Conservation (phyloP, 352 stramenopile species). For the Globisporangium abappressorium region DNA sequence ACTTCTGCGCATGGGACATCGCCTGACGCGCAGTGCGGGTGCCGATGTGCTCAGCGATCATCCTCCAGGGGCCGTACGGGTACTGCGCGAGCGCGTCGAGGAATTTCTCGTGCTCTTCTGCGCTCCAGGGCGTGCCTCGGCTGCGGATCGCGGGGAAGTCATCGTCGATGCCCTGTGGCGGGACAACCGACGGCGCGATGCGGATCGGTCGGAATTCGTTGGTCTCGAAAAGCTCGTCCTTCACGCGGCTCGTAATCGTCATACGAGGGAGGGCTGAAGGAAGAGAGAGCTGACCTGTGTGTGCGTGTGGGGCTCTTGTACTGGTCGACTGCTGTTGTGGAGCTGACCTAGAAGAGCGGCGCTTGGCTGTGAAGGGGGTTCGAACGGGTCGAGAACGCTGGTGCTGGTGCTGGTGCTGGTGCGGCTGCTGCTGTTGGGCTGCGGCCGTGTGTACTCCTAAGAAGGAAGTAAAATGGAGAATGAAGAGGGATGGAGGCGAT, state of each 20-base stretch:
- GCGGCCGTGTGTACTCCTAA: not conserved
- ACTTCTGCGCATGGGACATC: constrained; percentile 17
- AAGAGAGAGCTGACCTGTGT: not conserved
- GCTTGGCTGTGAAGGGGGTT: not conserved
- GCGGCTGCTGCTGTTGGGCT: not conserved
- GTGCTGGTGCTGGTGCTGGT: not conserved
- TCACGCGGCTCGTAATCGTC: constrained; percentile 5
- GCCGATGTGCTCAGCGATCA: constrained; percentile 21
- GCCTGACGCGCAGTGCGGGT: constrained; percentile 71
- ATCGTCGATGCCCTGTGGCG: not conserved
- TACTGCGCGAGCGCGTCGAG: constrained; percentile 23
- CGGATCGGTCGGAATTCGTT: constrained; percentile 6
- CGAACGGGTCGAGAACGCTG: not conserved
- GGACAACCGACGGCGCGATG: not conserved
- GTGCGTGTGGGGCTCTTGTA: not conserved
- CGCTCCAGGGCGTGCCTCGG: constrained; percentile 6
- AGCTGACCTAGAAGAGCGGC: not conserved
- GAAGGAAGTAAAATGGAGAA: not conserved
- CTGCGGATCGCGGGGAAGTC: not conserved
- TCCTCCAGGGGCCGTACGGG: constrained; percentile 26
- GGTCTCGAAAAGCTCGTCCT: constrained; percentile 6
- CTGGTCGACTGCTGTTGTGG: not conserved
- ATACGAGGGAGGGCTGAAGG: not conserved
- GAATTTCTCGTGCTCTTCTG: constrained; percentile 26
- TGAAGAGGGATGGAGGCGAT: not conserved